phyloP scores from a whole-genome alignment of 768 basidiomycete genomes.

The Jaapia argillacea region DNA sequence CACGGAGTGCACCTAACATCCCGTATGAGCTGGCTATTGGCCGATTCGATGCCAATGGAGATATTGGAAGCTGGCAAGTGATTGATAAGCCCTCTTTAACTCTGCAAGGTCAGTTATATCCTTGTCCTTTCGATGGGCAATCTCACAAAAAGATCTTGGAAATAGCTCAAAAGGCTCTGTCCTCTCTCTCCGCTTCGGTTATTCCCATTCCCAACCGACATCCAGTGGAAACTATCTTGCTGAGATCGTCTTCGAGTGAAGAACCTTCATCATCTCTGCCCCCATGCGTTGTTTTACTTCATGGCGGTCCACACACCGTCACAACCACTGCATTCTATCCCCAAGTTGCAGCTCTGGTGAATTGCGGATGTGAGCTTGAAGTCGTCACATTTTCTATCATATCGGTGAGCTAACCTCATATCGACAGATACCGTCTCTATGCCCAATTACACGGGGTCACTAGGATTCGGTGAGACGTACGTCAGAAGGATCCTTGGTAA shows the following conservation, averaged over 20 bases:
- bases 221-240: constrained; percentile 46
- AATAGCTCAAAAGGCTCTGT: constrained; percentile 36
- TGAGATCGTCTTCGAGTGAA: no score
- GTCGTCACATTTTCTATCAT: constrained; percentile 14
- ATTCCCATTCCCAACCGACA: constrained; percentile 38
- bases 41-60: constrained; percentile 16
- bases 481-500: constrained; percentile 43
- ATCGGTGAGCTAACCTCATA: neutral
- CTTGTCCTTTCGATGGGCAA: no score
- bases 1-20: constrained; percentile 35
- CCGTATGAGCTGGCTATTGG: constrained; percentile 44
- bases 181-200: constrained; percentile 29
- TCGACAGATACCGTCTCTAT: constrained; percentile 45
- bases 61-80: constrained; percentile 23
- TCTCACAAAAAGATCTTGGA: no score
- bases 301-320: constrained; percentile 55
- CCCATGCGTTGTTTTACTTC: constrained; percentile 42
- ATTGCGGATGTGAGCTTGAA: constrained; percentile 54
- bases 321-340: constrained; percentile 40
- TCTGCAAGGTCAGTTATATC: constrained; percentile 25
- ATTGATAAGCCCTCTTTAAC: constrained; percentile 33
- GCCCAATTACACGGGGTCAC: constrained; percentile 61
- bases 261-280: constrained; percentile 10
- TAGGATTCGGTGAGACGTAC: constrained; percentile 57
- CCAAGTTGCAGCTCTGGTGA: constrained; percentile 27